Evolutionary conservation across 2,329 filamentous ascomycete genomes (phyloP), one percentile per base, ranked within the genome.

Genomic region (Diaporthe caulivora): DNA sequence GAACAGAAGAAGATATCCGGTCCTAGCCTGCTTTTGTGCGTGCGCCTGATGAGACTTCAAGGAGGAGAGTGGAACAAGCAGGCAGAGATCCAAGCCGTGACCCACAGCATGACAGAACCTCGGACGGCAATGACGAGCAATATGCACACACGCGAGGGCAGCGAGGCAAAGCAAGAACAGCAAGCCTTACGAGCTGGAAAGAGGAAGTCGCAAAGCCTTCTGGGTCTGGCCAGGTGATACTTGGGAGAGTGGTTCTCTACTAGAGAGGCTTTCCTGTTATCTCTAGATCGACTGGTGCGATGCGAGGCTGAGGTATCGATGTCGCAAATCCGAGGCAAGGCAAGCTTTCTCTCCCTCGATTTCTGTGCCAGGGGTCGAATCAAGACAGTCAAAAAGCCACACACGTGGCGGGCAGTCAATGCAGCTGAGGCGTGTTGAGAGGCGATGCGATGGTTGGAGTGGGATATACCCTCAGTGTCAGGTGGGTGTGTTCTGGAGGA

Each of bases 51-150:
- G 65, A 62, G n/a, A 47, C 58, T 60, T 71, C 72, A 60, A 53
- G 67, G 71, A 37, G 73, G 60, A 29, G 73, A 74, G 49, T 72
- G 44, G 53, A 68, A 73, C 44, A 68, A 37, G 44, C 64, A 75
- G 71, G 71, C 55, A 68, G 67, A 75, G 53, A 72, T 70, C 53
- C 67, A 73, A 57, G 58, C 73, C 49, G 67, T 71, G 67, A 73
- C 71, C 73, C 73, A 75, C 73, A 72, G 72, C 73, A 75, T 73
- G 71, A 75, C 73, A 73, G 47, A 60, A 54, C 47, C 51, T 60
- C 62, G 67, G 37, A 55, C 18, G 29, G 29, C 34, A 70, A 70
- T 37, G 44, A 42, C 42, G 64, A 60, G 29, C 44, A 68, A 42
- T 42, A 71, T 55, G 54, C 44, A 57, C 37, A 64, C 54, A 62